Percentiles rank a stretch among this genome's conserved stretches.
phyloP scores from a whole-genome alignment of 768 basidiomycete genomes.

The Boletus rex-veris region DNA sequence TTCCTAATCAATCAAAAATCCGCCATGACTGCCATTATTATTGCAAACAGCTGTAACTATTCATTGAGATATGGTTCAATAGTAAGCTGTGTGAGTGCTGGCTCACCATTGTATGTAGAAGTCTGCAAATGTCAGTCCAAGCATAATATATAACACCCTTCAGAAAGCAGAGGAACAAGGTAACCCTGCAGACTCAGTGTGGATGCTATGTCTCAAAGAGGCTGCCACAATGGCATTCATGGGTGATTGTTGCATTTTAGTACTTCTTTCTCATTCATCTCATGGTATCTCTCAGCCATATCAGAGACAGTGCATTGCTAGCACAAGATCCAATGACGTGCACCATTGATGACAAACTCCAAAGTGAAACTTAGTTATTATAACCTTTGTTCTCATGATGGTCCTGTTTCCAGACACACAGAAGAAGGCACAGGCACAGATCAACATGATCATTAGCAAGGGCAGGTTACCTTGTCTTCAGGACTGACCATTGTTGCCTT shows the following conservation, averaged over 20 bases:
- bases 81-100: background rate
- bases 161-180: background rate
- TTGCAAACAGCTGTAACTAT: too few species aligned
- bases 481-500: slow-evolving; percentile 11
- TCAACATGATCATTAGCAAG: slow-evolving; percentile 3
- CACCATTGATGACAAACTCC: background rate
- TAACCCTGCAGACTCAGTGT: background rate
- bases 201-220: slow-evolving; percentile 6
- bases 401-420: slow-evolving; percentile 6
- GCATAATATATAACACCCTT: slow-evolving; percentile 8
- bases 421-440: slow-evolving; percentile 13
- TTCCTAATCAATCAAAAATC: too few species aligned
- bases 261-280: background rate
- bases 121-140: background rate
- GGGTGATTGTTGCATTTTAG: background rate
- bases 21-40: too few species aligned
- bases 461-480: slow-evolving; percentile 3
- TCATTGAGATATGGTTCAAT: background rate
- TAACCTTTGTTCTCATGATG: slow-evolving; percentile 11
- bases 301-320: slow-evolving; percentile 14
- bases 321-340: background rate
- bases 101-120: background rate
- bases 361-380: slow-evolving; percentile 21
- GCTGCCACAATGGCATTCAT: slow-evolving; percentile 12
- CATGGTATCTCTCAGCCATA: background rate